Base-by-base conservation (phyloP, 768 basidiomycete species). In the Sistotremastrum suecicum region DNA sequence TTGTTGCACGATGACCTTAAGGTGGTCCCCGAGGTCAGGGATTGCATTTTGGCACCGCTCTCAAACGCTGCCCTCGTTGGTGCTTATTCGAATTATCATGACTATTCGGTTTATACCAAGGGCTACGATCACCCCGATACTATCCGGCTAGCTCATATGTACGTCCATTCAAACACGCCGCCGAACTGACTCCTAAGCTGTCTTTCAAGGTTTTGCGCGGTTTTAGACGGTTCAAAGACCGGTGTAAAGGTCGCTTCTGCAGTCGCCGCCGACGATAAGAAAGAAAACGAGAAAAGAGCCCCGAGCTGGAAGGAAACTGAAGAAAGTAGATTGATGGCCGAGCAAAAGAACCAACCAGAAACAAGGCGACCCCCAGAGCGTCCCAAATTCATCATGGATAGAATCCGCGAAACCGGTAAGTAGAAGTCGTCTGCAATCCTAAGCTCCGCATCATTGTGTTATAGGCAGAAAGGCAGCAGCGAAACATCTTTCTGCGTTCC, bases 191-290 rank as follows among this genome's bases (percentile, higher is more conserved):
- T 5, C 29, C 20, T 20, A 43, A 20, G 2, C 20, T 44, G n/a
- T 3, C n/a, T 20, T 12, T 40, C 11, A 41, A 70, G 71, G 63
- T 73, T 74, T 57, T 62, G 71, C 48, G 69, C 67, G 37, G 63
- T 74, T 7, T 67, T 83, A 1, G 80, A 83, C 52, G 71, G 74
- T 1, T 53, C 70, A 5, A 83, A 83, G 52, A 76, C 74, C 5
- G 80, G 80, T 0, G 63, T 71, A 43, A 62, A 60, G 1, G 64
- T 81, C 36, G 54, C 54, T 5, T 56, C 54, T 0, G 53, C 61
- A 0, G 54, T 64, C 10, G 56, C 65, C n/a, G 47, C 46, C 9
- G 46, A 46, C 0, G 69, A 74, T 43, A 54, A 28, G 1, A 44
- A 37, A 28, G 42, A 48, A 8, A 66, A 53, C 44, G 48, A 59